Evolutionary conservation across 495 filamentous ascomycete genomes (phyloP).

Genomic region (Penicillium verhagenii): DNA sequence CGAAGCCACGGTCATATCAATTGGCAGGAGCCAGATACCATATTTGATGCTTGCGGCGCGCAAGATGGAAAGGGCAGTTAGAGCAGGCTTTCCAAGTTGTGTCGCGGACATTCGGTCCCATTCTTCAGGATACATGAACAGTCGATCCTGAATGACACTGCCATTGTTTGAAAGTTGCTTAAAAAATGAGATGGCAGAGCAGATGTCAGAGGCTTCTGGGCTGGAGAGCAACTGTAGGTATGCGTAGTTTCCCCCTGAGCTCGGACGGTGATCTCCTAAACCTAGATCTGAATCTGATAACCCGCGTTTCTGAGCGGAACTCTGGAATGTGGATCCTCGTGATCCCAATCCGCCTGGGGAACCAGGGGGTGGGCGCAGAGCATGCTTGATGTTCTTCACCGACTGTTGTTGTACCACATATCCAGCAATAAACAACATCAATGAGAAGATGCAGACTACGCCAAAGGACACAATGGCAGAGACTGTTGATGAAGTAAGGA

Average conservation of each 20-base stretch:
- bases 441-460: constrained; percentile 59
- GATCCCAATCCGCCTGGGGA: constrained; percentile 15
- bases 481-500: constrained; percentile 45
- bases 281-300: constrained; percentile 16
- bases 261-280: constrained; percentile 2
- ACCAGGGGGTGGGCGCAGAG: constrained; percentile 45
- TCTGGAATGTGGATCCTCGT: constrained; percentile 26
- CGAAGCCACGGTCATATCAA: constrained; percentile 42
- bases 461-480: constrained; percentile 44
- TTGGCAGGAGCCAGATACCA: constrained; percentile 47
- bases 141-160: constrained; percentile 42
- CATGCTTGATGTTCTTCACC: constrained; percentile 59
- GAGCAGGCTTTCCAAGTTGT: constrained; percentile 26
- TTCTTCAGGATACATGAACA: constrained; percentile 50
- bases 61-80: constrained; percentile 35
- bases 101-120: constrained; percentile 37
- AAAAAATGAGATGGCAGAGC: constrained; percentile 46
- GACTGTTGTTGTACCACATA: constrained; percentile 72
- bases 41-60: constrained; percentile 42
- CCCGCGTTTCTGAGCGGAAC: constrained; percentile 18
- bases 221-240: constrained; percentile 45
- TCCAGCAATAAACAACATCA: constrained; percentile 66
- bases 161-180: constrained; percentile 38
- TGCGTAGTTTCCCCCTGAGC: constrained; percentile 36
- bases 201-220: constrained; percentile 48